Evolutionary conservation across 257 asterid species (phyloP), one percentile per base, ranked within the genome.

Genomic region (Prunella vulgaris): DNA sequence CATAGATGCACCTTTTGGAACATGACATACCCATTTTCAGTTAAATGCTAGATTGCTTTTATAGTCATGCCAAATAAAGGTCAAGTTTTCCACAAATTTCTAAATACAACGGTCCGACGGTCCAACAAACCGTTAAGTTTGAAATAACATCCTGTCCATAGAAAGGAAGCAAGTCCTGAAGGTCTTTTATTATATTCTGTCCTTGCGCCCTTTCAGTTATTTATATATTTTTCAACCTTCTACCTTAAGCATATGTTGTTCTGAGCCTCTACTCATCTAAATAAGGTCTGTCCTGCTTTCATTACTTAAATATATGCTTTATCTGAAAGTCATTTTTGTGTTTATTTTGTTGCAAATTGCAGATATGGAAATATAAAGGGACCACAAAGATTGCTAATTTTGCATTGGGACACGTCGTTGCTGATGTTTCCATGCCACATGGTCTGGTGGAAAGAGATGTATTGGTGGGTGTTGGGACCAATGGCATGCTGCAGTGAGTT

Each of bases 291-390:
- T 51, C 44, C 13, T 57, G 22, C 53, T 64, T 67, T 42, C 46
- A 17, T 62, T 21, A 54, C 21, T 10, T 42, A 27, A 38, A 28
- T 4, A 3, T 15, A 12, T 76, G 46, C 18, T 57, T n/a, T 8
- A 44, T 66, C 37, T 56, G 12, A 7, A 24, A 22, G 51, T 72
- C 42, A 57, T 30, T 46, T 62, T 15, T 67, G 56, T 59, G 54
- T 59, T 73, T 67, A 65, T 53, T 51, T 65, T 72, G 28, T 38
- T 14, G 25, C 10, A 38, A 69, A 24, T 44, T 77, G 72, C 81
- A 92, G 98, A 70, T 89, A 57, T 88, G 89, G 94, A 87, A 84
- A 68, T 90, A 87, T 80, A 48, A 66, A 42, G 78, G 68, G 65
- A 90, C 96, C 17, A 62, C 66, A 75, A 80, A 73, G 74, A 75